Percentiles rank a stretch among this genome's conserved stretches.
Conservation (phyloP, 345 rosid species). For the Populus tremula region DNA sequence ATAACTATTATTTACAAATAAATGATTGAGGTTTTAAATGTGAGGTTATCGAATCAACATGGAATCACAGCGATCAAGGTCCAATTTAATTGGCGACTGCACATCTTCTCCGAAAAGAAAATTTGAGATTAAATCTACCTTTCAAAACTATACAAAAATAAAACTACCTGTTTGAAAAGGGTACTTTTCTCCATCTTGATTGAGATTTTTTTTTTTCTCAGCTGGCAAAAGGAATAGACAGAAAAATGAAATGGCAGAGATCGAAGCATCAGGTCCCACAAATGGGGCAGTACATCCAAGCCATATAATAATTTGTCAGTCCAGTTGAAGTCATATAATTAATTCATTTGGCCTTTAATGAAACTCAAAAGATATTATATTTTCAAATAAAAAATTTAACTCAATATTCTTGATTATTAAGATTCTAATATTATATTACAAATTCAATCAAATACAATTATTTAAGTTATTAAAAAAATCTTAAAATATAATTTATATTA, state of each 20-base stretch:
- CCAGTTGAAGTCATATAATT: not conserved
- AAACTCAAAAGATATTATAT: not conserved
- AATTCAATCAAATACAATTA: too few species aligned
- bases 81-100: not conserved
- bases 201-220: not conserved
- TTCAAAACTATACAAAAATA: not conserved
- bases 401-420: too few species aligned
- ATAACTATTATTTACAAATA: too few species aligned
- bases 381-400: too few species aligned
- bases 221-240: not conserved
- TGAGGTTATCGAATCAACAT: not conserved
- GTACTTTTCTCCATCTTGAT: not conserved
- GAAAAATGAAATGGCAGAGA: not conserved
- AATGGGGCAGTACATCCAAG: not conserved
- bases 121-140: not conserved
- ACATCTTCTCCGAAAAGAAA: not conserved
- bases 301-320: not conserved
- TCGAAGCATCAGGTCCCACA: not conserved
- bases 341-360: not conserved
- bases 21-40: too few species aligned
- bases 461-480: too few species aligned
- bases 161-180: not conserved
- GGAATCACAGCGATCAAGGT: not conserved
- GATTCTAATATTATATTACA: too few species aligned
- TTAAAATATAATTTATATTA: too few species aligned